phyloP scores from a whole-genome alignment of 768 basidiomycete species.

The Pleurotus tuoliensis region DNA sequence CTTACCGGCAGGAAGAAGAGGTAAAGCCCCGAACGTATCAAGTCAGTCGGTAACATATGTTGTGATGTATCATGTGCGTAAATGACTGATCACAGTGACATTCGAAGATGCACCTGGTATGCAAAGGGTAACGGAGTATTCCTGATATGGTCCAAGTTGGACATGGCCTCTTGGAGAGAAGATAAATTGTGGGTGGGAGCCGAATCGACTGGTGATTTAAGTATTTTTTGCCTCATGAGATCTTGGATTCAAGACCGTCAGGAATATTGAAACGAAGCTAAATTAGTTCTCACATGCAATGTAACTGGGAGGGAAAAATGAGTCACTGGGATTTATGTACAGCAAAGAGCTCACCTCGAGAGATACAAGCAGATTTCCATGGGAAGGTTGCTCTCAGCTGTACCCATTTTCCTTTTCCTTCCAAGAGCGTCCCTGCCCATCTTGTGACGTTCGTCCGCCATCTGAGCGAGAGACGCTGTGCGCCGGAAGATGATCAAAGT shows the following conservation, averaged over 20 bases:
- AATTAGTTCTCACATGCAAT: constrained; percentile 27
- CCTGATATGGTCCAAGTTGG: constrained; percentile 57
- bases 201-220: constrained; percentile 50
- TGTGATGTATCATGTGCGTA: constrained; percentile 19
- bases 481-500: constrained; percentile 22
- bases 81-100: constrained; percentile 51
- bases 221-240: constrained; percentile 37
- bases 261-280: not conserved
- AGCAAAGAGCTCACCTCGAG: constrained; percentile 32
- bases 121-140: constrained; percentile 67
- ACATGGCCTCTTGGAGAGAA: constrained; percentile 36
- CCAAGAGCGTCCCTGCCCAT: constrained; percentile 27
- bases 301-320: constrained; percentile 30
- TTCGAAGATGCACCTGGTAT: constrained; percentile 62
- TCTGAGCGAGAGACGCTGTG: constrained; percentile 14
- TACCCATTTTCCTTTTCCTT: constrained; percentile 33
- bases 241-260: constrained; percentile 18
- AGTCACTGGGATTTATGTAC: constrained; percentile 5
- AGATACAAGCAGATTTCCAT: constrained; percentile 55
- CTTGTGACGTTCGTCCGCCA: constrained; percentile 15
- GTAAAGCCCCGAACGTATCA: constrained; percentile 21
- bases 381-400: constrained; percentile 57
- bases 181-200: constrained; percentile 40
- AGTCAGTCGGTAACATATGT: no score
- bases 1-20: constrained; percentile 36